phyloP scores from a whole-genome alignment of 2,329 filamentous ascomycete genomes.

The Eurotiales sp. region DNA sequence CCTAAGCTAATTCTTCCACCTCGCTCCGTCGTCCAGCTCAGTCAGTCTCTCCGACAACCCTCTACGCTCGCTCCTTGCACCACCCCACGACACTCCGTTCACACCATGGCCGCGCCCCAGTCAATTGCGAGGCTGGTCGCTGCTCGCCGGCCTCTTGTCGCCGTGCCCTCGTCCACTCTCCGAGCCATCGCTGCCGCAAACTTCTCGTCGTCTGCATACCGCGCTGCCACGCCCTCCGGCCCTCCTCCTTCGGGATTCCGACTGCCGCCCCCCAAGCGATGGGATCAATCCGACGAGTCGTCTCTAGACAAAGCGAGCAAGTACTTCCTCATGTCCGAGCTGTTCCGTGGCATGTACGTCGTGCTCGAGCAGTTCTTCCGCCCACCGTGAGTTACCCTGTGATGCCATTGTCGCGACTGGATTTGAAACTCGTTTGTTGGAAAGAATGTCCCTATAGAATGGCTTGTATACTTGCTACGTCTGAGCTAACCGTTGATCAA shows the following conservation, averaged over 20 bases:
- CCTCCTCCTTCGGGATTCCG: conserved; percentile 79
- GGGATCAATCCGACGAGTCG: conserved; percentile 75
- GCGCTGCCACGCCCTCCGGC: conserved; percentile 65
- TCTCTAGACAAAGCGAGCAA: conserved; percentile 80
- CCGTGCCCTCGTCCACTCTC: conserved; percentile 28
- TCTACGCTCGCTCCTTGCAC: conserved; percentile 4
- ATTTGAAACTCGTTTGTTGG: too few species aligned
- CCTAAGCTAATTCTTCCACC: conserved; percentile 34
- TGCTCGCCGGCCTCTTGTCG: conserved; percentile 34
- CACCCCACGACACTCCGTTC: conserved; percentile 19
- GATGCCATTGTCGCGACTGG: too few species aligned
- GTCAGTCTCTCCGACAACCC: neutral
- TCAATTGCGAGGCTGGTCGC: conserved; percentile 43
- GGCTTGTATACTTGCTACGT: neutral
- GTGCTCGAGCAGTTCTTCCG: conserved; percentile 97
- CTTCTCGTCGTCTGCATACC: conserved; percentile 62
- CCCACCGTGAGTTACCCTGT: conserved; percentile 71
- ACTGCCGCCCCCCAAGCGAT: conserved; percentile 66
- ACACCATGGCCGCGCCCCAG: conserved; percentile 43
- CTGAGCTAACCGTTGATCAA: conserved; percentile 35
- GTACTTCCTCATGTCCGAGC: conserved; percentile 94
- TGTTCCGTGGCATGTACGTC: conserved; percentile 97
- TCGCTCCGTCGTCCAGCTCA: conserved; percentile 20
- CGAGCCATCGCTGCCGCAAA: conserved; percentile 49
- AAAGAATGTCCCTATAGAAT: too few species aligned